These are phyloP conservation scores for Kodamaea sagamina DNA, from an alignment of 805 yeast genomes.

Conservation along the genomic window DNA sequence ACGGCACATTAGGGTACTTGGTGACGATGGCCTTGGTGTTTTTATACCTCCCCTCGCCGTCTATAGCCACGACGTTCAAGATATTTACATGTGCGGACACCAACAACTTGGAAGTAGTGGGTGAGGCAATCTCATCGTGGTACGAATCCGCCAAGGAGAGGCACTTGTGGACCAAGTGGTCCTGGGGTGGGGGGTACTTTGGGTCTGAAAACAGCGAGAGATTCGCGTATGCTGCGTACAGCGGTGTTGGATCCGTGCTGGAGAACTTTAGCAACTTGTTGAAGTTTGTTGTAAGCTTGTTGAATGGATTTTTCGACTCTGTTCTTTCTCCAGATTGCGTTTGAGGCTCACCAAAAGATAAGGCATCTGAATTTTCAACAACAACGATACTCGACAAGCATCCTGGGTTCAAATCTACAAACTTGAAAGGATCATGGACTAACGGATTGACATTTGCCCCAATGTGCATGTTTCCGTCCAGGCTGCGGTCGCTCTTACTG, in stretches of 20 bases:
- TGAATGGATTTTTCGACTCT: constrained; percentile 14
- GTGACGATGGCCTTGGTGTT: constrained; percentile 20
- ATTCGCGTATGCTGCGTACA: constrained; percentile 6
- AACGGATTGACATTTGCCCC: constrained; percentile 59
- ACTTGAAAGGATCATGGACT: constrained; percentile 52
- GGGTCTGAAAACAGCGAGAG: constrained; percentile 13
- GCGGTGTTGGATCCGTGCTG: constrained; percentile 7
- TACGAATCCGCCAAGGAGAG: constrained; percentile 10
- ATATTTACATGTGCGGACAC: constrained; percentile 52
- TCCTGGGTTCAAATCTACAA: constrained; percentile 58
- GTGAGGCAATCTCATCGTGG: constrained; percentile 29
- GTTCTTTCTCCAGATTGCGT: not conserved
- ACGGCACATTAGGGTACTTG: constrained; percentile 7
- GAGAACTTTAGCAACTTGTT: constrained; percentile 26
- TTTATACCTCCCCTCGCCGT: constrained; percentile 24
- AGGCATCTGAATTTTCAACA: constrained; percentile 7
- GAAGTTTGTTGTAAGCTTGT: constrained; percentile 36
- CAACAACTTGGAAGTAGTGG: constrained; percentile 36
- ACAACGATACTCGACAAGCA: constrained; percentile 34
- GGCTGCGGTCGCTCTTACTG: constrained; percentile 36
- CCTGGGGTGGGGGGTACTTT: constrained; percentile 18
- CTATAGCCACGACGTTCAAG: constrained; percentile 47
- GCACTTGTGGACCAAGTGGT: constrained; percentile 13
- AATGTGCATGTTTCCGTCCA: constrained; percentile 47
- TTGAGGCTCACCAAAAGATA: not conserved